Conservation (phyloP, 768 basidiomycete genomes). For the Lactifluus subvellereus region DNA sequence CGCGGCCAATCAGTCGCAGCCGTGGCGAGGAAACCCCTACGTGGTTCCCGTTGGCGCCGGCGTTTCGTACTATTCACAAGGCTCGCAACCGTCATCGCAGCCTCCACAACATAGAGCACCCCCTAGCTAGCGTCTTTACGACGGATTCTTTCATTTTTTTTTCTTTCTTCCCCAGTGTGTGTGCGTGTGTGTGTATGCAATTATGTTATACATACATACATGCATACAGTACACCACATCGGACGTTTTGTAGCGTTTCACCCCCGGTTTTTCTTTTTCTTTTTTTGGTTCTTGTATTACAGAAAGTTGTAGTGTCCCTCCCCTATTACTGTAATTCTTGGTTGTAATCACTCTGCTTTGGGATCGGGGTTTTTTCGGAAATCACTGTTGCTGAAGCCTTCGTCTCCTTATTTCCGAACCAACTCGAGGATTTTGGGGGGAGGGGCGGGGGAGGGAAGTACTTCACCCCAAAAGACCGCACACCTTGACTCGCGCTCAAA, state of each 20-base stretch:
- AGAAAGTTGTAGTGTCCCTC: conserved; percentile 7
- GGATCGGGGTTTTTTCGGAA: background rate
- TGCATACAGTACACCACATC: background rate
- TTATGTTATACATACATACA: background rate
- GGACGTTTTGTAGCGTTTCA: background rate
- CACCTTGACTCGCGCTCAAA: background rate
- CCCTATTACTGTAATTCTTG: conserved; percentile 2
- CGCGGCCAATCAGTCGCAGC: background rate
- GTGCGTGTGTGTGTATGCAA: background rate
- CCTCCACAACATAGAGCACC: conserved; percentile 20
- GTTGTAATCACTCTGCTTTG: conserved; percentile 2
- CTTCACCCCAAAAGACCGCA: too few relatives aligned
- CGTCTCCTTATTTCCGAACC: background rate
- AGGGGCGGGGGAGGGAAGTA: too few relatives aligned
- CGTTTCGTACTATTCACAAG: conserved; percentile 11
- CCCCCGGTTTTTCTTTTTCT: background rate
- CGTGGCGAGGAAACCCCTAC: conserved; percentile 15
- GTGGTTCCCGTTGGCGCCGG: background rate
- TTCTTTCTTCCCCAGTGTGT: background rate
- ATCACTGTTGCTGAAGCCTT: background rate
- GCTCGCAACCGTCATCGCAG: background rate
- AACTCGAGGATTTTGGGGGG: background rate
- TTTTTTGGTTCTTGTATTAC: conserved; percentile 8
- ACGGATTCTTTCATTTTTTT: background rate
- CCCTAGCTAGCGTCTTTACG: background rate